Conservation (phyloP, 2,329 filamentous ascomycete genomes). For the Hypoxylon sp. region DNA sequence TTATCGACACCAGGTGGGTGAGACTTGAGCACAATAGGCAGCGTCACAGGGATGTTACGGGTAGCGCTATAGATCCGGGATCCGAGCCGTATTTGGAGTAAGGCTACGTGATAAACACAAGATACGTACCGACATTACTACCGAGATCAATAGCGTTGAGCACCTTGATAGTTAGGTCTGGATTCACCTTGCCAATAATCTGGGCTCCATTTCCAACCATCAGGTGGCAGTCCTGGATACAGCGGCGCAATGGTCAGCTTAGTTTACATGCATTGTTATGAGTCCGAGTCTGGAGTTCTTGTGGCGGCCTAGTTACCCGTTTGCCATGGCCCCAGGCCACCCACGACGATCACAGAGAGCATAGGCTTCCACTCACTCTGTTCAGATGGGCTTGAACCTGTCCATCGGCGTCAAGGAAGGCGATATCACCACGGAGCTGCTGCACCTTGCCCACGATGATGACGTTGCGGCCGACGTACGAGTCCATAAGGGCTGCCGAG, state of each 20-base stretch:
- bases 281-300: not conserved
- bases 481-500: constrained; percentile 81
- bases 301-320: not conserved
- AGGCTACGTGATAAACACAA: constrained; percentile 3
- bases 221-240: constrained; percentile 74
- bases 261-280: not conserved
- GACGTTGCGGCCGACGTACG: constrained; percentile 79
- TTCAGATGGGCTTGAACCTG: constrained; percentile 80
- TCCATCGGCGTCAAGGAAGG: constrained; percentile 83
- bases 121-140: constrained; percentile 71
- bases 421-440: constrained; percentile 83
- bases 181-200: constrained; percentile 82
- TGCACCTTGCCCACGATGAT: constrained; percentile 88
- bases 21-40: not conserved
- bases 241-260: constrained; percentile 15
- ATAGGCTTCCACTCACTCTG: constrained; percentile 63
- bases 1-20: not conserved
- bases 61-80: not conserved
- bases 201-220: constrained; percentile 77
- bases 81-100: not conserved
- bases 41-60: not conserved
- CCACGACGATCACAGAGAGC: constrained; percentile 25
- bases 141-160: constrained; percentile 78
- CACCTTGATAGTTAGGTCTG: constrained; percentile 77
- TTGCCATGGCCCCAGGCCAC: not conserved